Evolutionary conservation across 2,329 filamentous ascomycete species (phyloP), one percentile per base, ranked within the genome.

Genomic region (Podosphaera fusca): DNA sequence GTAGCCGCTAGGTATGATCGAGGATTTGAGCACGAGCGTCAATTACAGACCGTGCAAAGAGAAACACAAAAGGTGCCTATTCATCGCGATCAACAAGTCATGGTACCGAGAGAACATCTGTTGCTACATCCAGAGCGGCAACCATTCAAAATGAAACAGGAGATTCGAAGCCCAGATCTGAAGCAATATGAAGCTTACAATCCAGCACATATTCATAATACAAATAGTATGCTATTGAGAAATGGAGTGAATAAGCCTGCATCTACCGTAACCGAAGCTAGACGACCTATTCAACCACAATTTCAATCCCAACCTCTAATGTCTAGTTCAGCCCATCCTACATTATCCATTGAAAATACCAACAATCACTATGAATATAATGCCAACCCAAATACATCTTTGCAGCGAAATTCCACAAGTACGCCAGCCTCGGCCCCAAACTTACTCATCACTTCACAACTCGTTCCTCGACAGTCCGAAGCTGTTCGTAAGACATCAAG

Each of bases 401-500:
- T 62, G 14, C 58, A 61, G 46, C 58, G 66, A 55, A 53, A 59
- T 40, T 60, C 64, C 9, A 61, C 62, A 51, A 65, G 61, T 58
- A 62, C 63, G 14, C 63, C 66, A 34, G 61, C 63, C 30, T 36
- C 58, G 2, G 60, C 55, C 35, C 62, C 64, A 51, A 65, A 66
- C 30, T 60, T 61, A 53, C 64, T 64, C 46, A 56, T 62, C 14
- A 30, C 60, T 42, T 61, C 58, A 12, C 67, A 72, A 34, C 67
- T 72, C 45, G 65, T 74, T 46, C 62, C 68, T 5, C 65, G 71
- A 10, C 67, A 70, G 33, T 71, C 71, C 42, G 67, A 72, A 2
- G 66, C 69, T 2, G 75, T 77, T 61, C 72, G 75, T n/a, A 82
- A 81, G 69, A 80, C 74, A 6, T 81, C 78, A 12, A 82, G 71